Conservation (phyloP, 495 filamentous ascomycete species). For the Aspergillus cristatus region DNA sequence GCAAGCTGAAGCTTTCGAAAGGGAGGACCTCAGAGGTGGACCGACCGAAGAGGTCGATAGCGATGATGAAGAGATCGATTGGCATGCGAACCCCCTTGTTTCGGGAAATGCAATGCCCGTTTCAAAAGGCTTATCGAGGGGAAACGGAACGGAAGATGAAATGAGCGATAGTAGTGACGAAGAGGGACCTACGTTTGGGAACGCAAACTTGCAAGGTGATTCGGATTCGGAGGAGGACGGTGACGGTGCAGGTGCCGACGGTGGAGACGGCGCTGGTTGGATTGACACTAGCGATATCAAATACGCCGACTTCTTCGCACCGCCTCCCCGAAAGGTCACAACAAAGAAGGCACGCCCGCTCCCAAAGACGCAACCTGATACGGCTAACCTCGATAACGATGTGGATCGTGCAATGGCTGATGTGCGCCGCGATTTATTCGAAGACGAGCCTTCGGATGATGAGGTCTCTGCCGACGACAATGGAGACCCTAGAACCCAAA, state of each 20-base stretch:
- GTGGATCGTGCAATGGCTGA: conserved; percentile 82
- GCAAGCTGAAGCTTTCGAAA: conserved; percentile 76
- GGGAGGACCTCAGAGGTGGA: conserved; percentile 64
- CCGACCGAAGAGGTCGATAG: conserved; percentile 51
- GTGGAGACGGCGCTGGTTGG: conserved; percentile 37
- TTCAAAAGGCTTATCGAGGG: conserved; percentile 9
- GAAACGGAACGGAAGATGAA: conserved; percentile 18
- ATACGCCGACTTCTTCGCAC: conserved; percentile 86
- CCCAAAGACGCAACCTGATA: conserved; percentile 40
- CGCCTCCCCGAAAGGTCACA: conserved; percentile 61
- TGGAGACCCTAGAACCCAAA: conserved; percentile 43
- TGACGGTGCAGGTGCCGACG: conserved; percentile 39
- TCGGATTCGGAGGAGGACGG: conserved; percentile 47
- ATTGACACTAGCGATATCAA: conserved; percentile 77
- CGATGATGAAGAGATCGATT: conserved; percentile 81
- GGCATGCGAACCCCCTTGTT: conserved; percentile 61
- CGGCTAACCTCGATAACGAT: conserved; percentile 45
- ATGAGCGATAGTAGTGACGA: conserved; percentile 50
- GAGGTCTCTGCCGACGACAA: conserved; percentile 26
- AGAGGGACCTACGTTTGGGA: conserved; percentile 68
- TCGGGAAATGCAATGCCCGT: conserved; percentile 10
- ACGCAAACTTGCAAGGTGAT: conserved; percentile 52
- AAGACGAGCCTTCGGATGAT: conserved; percentile 56
- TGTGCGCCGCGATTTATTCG: conserved; percentile 86
- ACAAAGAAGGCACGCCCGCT: conserved; percentile 38